Conservation (phyloP, 345 rosid genomes). For the Rhodamnia rubescens region DNA sequence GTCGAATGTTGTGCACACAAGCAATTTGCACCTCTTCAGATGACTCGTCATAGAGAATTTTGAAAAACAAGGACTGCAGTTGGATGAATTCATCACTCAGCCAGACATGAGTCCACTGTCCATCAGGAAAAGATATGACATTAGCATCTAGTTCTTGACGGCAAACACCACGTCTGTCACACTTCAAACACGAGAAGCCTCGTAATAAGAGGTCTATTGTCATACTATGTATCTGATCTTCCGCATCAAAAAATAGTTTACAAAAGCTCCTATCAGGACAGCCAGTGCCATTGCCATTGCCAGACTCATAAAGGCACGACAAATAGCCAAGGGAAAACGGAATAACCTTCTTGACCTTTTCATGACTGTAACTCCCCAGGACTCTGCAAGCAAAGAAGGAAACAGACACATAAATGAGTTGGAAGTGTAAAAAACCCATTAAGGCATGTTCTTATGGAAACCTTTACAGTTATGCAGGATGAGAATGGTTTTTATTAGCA, state of each 20-base stretch:
- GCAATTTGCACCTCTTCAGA: constrained; percentile 80
- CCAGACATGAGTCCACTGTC: constrained; percentile 19
- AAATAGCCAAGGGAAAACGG: constrained; percentile 69
- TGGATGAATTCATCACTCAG: constrained; percentile 21
- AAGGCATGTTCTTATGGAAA: not conserved
- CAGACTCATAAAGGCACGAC: constrained; percentile 65
- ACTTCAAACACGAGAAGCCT: constrained; percentile 81
- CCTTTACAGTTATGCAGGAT: too few species aligned
- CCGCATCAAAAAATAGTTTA: constrained; percentile 38
- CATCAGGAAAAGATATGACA: constrained; percentile 16
- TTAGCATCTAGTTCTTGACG: constrained; percentile 17
- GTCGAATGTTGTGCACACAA: constrained; percentile 52
- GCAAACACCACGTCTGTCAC: constrained; percentile 37
- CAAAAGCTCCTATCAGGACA: constrained; percentile 31
- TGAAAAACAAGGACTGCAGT: constrained; percentile 49
- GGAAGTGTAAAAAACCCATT: not conserved
- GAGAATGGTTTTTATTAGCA: too few species aligned
- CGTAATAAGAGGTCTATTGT: constrained; percentile 35
- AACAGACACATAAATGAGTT: not conserved
- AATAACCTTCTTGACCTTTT: constrained; percentile 49
- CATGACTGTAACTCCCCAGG: constrained; percentile 42
- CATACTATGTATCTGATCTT: constrained; percentile 19
- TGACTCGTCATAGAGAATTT: constrained; percentile 61
- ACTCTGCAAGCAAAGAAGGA: constrained; percentile 32
- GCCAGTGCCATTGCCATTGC: constrained; percentile 18